phyloP scores from a whole-genome alignment of 805 yeast genomes.

The Wilhelminamyces savonicus region DNA sequence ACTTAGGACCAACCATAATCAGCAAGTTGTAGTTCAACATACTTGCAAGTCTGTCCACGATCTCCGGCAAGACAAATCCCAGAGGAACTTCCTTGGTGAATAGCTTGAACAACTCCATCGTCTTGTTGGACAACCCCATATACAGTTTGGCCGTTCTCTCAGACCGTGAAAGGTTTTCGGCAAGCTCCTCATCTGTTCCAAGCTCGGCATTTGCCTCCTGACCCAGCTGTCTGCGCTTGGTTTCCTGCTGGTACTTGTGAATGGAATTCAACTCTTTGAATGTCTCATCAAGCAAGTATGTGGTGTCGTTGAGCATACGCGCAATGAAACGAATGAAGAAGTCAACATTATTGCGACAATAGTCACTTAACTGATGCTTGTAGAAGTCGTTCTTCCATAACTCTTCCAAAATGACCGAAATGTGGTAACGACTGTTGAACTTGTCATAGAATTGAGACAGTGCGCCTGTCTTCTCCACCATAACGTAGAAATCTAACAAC shows the following conservation, averaged over 20 bases:
- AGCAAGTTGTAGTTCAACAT: slow-evolving; percentile 91
- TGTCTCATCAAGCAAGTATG: slow-evolving; percentile 87
- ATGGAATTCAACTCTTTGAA: slow-evolving; percentile 72
- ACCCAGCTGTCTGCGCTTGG: slow-evolving; percentile 40
- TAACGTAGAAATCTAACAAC: slow-evolving; percentile 82
- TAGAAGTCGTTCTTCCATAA: slow-evolving; percentile 74
- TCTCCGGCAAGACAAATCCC: slow-evolving; percentile 81
- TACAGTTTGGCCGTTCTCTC: slow-evolving; percentile 77
- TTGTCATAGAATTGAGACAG: slow-evolving; percentile 94
- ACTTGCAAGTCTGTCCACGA: slow-evolving; percentile 90
- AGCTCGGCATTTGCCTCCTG: slow-evolving; percentile 23
- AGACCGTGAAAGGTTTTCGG: slow-evolving; percentile 48
- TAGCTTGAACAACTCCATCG: slow-evolving; percentile 69
- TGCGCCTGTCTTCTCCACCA: slow-evolving; percentile 94
- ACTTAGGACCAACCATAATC: slow-evolving; percentile 93
- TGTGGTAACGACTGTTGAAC: slow-evolving; percentile 83
- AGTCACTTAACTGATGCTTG: slow-evolving; percentile 60
- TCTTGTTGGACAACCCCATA: slow-evolving; percentile 77
- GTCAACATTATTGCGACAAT: slow-evolving; percentile 63
- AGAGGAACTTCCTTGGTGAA: slow-evolving; percentile 83
- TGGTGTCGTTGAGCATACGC: slow-evolving; percentile 89
- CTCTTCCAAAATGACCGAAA: slow-evolving; percentile 74
- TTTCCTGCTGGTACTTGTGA: slow-evolving; percentile 66
- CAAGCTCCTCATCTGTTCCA: slow-evolving; percentile 59
- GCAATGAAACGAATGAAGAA: slow-evolving; percentile 92